Conservation (phyloP, 2,329 filamentous ascomycete genomes). For the Penicillium sp. region DNA sequence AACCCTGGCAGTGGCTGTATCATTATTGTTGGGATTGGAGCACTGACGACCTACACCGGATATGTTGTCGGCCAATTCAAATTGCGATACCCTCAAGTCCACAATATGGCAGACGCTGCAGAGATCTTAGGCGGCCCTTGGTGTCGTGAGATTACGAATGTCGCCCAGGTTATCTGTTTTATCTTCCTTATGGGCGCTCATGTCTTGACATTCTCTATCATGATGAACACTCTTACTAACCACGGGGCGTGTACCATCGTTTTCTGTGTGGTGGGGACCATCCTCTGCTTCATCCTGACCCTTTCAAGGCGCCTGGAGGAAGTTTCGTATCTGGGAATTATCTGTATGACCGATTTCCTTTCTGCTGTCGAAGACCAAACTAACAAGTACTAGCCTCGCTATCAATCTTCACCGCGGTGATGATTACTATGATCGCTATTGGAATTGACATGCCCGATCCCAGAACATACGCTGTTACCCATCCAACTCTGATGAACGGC, state of each 20-base stretch:
- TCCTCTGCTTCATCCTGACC: constrained; percentile 58
- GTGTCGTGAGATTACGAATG: constrained; percentile 60
- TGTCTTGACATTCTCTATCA: constrained; percentile 65
- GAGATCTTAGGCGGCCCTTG: constrained; percentile 58
- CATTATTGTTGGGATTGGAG: constrained; percentile 52
- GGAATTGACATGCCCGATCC: constrained; percentile 46
- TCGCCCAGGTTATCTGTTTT: constrained; percentile 61
- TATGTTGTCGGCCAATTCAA: constrained; percentile 60
- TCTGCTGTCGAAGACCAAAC: neutral
- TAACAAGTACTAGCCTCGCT: constrained; percentile 50
- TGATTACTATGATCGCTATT: constrained; percentile 64
- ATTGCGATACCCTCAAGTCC: constrained; percentile 55
- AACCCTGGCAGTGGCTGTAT: constrained; percentile 27
- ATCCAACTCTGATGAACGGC: neutral
- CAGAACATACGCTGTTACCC: neutral
- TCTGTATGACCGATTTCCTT: neutral
- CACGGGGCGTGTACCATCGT: constrained; percentile 62
- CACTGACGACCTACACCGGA: constrained; percentile 58
- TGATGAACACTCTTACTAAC: constrained; percentile 62
- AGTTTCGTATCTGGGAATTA: constrained; percentile 31
- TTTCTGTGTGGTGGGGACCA: constrained; percentile 57
- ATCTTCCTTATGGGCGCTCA: constrained; percentile 68
- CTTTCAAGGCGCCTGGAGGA: constrained; percentile 61
- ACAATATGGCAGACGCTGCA: constrained; percentile 67
- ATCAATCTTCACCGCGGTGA: constrained; percentile 61